Percentiles rank a stretch among this genome's conserved stretches.
Conservation (phyloP, 208 protist genomes). For the Willaertia magna region DNA sequence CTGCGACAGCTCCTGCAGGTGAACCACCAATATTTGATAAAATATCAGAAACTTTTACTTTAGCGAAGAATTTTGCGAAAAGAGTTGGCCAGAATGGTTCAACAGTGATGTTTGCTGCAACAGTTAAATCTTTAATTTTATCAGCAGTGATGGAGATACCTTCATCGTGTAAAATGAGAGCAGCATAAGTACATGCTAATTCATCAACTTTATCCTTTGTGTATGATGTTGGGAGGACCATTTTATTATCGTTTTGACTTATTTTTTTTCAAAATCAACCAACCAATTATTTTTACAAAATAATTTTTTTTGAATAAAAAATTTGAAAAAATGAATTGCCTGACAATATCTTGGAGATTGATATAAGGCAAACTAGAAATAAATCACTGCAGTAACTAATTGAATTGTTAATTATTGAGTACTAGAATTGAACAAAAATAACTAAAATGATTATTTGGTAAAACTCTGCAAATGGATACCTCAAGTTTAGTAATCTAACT, state of each 20-base stretch:
- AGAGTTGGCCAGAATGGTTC: slow-evolving; percentile 10
- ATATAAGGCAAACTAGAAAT: too few species aligned
- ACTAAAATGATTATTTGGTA: too few species aligned
- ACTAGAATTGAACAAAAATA: too few species aligned
- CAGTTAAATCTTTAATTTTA: neutral
- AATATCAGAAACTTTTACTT: neutral
- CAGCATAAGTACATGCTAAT: slow-evolving; percentile 12
- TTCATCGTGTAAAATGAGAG: slow-evolving; percentile 6
- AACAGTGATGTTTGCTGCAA: neutral
- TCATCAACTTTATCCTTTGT: neutral
- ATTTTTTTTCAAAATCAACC: neutral
- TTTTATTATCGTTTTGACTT: neutral
- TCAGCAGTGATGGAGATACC: neutral
- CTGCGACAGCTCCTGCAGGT: neutral
- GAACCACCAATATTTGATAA: neutral
- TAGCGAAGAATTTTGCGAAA: neutral
- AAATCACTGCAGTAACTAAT: too few species aligned
- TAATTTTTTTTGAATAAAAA: too few species aligned
- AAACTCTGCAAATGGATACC: too few species aligned
- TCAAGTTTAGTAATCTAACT: too few species aligned
- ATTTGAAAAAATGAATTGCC: too few species aligned
- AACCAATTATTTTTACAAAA: too few species aligned
- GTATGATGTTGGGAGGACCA: neutral
- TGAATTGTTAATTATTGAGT: too few species aligned
- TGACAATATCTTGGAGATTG: too few species aligned